Evolutionary conservation across 257 asterid genomes (phyloP).

Genomic region (Forsythia suspensa): DNA sequence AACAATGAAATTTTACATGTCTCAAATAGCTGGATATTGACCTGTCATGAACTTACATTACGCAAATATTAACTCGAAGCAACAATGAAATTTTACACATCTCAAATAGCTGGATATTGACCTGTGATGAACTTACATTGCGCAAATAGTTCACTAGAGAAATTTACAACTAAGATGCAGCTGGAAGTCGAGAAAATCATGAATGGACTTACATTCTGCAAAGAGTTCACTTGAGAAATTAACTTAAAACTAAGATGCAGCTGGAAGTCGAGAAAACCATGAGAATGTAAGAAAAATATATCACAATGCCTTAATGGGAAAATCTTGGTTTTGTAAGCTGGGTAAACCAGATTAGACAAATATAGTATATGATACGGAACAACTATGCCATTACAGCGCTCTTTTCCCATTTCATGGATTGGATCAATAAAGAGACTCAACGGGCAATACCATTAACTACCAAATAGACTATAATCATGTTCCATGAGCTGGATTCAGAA

Average conservation of each 20-base stretch:
- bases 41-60: no score
- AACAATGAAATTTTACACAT: not conserved
- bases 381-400: not conserved
- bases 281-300: no score
- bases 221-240: not conserved
- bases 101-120: not conserved
- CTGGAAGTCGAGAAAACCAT: not conserved
- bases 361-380: not conserved
- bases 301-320: not conserved
- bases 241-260: not conserved
- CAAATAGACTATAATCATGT: not conserved
- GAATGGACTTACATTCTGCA: constrained; percentile 1
- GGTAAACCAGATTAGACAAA: not conserved
- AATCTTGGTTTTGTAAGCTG: no score
- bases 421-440: not conserved
- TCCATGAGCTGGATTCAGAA: not conserved
- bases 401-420: not conserved
- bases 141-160: not conserved
- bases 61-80: not conserved
- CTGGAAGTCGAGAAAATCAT: not conserved
- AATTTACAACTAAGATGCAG: not conserved
- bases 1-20: not conserved
- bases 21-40: not conserved
- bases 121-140: no score
- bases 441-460: not conserved